Conservation (phyloP, 768 basidiomycete genomes). For the Steccherinum ochraceum region DNA sequence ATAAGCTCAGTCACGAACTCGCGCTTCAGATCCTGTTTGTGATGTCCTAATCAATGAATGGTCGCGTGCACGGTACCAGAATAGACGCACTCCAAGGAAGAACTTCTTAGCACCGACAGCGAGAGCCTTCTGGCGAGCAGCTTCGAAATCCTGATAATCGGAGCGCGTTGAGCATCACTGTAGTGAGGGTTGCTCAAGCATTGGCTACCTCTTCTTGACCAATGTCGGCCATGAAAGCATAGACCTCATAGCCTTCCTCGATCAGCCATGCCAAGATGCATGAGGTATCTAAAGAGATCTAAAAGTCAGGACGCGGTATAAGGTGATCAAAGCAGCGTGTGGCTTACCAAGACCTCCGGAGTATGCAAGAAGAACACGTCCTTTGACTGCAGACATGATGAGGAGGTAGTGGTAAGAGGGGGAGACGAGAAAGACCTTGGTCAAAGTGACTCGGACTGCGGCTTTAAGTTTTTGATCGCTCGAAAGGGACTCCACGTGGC, state of each 20-base stretch:
- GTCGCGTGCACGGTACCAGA: background rate
- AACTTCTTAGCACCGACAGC: constrained; percentile 94
- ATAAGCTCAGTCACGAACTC: constrained; percentile 97
- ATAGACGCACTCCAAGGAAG: constrained; percentile 66
- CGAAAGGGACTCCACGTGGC: background rate
- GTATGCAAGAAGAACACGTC: constrained; percentile 94
- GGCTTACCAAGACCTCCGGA: constrained; percentile 92
- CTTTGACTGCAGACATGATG: constrained; percentile 38
- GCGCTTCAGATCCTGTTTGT: constrained; percentile 82
- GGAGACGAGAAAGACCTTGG: background rate
- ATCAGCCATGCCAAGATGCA: constrained; percentile 99
- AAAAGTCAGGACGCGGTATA: background rate
- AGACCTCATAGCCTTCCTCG: constrained; percentile 95
- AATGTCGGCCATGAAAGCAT: constrained; percentile 95
- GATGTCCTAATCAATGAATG: background rate
- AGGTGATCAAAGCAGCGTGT: too few relatives aligned
- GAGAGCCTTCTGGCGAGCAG: constrained; percentile 85
- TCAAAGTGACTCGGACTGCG: background rate
- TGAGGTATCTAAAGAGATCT: constrained; percentile 72
- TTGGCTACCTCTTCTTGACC: constrained; percentile 76
- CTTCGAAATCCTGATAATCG: constrained; percentile 73
- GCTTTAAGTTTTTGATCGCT: background rate
- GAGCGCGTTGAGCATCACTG: too few relatives aligned
- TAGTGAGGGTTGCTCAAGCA: too few relatives aligned
- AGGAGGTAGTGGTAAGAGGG: background rate